Conservation (phyloP, 129 eudicot species). For the Escallonia rubra region DNA sequence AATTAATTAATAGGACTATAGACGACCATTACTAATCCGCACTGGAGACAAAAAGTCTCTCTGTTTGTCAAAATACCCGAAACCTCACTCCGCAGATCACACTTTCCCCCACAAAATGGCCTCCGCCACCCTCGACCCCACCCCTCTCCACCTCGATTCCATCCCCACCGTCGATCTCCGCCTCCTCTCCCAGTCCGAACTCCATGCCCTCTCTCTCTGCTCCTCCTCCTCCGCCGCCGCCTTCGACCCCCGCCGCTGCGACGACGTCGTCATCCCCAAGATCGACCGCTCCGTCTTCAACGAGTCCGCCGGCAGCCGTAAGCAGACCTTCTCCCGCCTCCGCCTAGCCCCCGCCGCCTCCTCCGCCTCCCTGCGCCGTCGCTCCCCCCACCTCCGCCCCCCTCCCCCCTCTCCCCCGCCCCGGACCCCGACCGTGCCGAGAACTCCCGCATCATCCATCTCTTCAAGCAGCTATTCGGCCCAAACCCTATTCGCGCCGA, state of each 20-base stretch:
- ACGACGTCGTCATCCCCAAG: slow-evolving; percentile 78
- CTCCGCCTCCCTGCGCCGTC: slow-evolving; percentile 30
- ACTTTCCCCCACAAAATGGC: slow-evolving; percentile 28
- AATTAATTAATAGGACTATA: too few relatives aligned
- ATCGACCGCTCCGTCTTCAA: slow-evolving; percentile 90
- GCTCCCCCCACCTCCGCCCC: slow-evolving; percentile 48
- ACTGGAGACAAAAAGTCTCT: background rate
- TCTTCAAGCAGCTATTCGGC: slow-evolving; percentile 46
- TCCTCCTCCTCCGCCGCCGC: slow-evolving; percentile 45
- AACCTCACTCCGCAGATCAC: background rate
- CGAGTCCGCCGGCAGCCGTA: slow-evolving; percentile 84
- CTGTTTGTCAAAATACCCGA: background rate
- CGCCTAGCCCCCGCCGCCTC: slow-evolving; percentile 66
- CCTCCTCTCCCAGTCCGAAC: slow-evolving; percentile 77
- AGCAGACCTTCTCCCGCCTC: slow-evolving; percentile 83
- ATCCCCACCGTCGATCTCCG: slow-evolving; percentile 80
- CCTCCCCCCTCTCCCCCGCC: background rate
- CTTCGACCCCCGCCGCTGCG: slow-evolving; percentile 35
- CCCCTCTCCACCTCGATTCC: slow-evolving; percentile 35
- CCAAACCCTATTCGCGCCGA: slow-evolving; percentile 14
- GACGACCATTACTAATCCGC: too few relatives aligned
- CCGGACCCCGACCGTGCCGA: slow-evolving; percentile 48
- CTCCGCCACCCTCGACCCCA: slow-evolving; percentile 29
- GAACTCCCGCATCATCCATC: slow-evolving; percentile 42
- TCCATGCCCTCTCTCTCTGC: slow-evolving; percentile 60